Evolutionary conservation across 805 yeast genomes (phyloP), one percentile per base, ranked within the genome.

Genomic region (Metschnikowia colocasiae): DNA sequence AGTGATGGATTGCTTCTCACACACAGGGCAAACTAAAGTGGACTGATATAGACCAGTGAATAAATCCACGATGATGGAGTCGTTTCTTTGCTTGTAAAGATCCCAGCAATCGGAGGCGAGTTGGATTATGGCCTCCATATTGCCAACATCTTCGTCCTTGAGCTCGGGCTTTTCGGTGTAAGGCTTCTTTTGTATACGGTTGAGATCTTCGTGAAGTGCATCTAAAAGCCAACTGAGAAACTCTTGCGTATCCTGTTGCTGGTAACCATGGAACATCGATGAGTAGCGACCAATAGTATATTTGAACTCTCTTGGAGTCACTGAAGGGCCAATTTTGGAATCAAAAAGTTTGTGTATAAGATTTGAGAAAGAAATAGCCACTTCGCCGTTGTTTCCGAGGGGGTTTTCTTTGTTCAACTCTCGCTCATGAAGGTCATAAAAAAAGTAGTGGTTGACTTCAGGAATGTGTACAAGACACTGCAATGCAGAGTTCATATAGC

Each of bases 221-320:
- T 92, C 97, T 23, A 92, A 71, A 27, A 92, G 64, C 74, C 87
- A 92, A 26, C 95, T 91, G 43, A 90, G 75, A 59, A 92, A 85
- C 61, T 92, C 98, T 62, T 91, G 97, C 1, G 96, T 87, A 61
- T 92, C 98, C 59, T 92, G 97, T 62, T 92, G 97, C 49, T 80
- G 81, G 55, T 82, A 84, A 2, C 88, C 95, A 0, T 83, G 78
- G 68, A 90, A 92, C 74, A 85, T 78, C 1, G 84, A 77, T 33
- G 90, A 86, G 59, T 78, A 86, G 50, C 83, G 77, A 0, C 97
- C 98, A 29, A 92, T 75, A 0, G 87, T 82, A 29, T 75, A 69
- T 58, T 87, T 89, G 69, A 92, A 90, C 27, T 82, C 86, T 34
- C 87, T 68, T 1, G 98, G 97, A 1, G 89, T 68, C 10, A 69